Base-by-base conservation (phyloP, 345 rosid genomes). In the Mercurialis annua region DNA sequence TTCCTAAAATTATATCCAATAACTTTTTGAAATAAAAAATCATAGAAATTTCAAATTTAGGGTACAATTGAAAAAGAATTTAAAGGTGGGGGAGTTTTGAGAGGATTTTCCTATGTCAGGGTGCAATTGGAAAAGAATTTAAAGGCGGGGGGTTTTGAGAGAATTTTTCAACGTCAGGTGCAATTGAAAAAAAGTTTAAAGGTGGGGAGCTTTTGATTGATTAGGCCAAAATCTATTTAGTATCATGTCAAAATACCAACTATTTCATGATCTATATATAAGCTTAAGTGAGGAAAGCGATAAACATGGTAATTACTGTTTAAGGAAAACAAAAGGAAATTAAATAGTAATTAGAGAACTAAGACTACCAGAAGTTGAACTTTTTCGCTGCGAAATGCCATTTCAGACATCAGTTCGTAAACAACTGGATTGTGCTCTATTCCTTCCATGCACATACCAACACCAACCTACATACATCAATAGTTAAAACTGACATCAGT, bases 381-480 rank as follows among this genome's bases (percentile, higher is more conserved):
- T 82, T 87, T 88, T 75, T 89, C 74, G 62, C 73, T 82, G 62
- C 86, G 85, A 73, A 88, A 93, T 66, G 98, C 91, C 97, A 90
- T 90, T 84, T 93, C 98, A 48, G 97, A 90, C 85, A 84, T 86
- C 46, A 93, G 77, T 76, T 93, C 98, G 66, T 85, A 90, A 67
- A 93, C 97, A 62, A 93, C 87, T 0, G 97, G 97, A 70, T 93
- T 90, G 14, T 93, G 98, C 81, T 93, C 98, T 75, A 90, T 90
- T 61, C 98, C 97, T 73, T 93, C 98, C 97, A 87, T 87, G 84
- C 98, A 93, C 88, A 85, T 81, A 67, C 98, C 98, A 73, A 93
- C 93, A 62, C 98, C 98, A 23, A 92, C 92, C 98, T 90, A 70
- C 70, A 33, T 36, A 44, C 54, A 66, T 43, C 64, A 65, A 38